phyloP scores from a whole-genome alignment of 148 eudicot species.

The Rhododendron griersonianum region DNA sequence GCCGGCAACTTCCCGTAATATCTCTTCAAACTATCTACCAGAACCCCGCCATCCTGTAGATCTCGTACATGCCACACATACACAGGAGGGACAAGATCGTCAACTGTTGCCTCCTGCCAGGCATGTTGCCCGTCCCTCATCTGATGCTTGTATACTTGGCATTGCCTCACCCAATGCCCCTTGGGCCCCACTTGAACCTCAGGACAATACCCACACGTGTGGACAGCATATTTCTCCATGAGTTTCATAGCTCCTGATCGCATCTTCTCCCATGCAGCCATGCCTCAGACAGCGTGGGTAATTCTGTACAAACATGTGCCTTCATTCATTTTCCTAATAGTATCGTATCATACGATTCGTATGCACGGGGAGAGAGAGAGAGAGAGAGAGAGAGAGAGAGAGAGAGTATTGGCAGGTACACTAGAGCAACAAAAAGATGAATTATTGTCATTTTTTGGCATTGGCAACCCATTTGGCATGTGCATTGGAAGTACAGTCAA shows the following conservation, averaged over 20 bases:
- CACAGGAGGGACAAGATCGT: conserved; percentile 31
- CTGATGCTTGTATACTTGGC: conserved; percentile 45
- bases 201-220: conserved; percentile 40
- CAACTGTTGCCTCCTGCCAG: conserved; percentile 48
- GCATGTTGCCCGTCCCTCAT: conserved; percentile 53
- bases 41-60: conserved; percentile 3
- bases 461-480: neutral
- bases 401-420: neutral
- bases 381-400: too few relatives aligned
- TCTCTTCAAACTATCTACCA: conserved; percentile 31
- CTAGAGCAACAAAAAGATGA: neutral
- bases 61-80: conserved; percentile 29
- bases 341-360: too few relatives aligned
- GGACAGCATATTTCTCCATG: conserved; percentile 35
- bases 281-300: conserved; percentile 23
- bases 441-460: neutral
- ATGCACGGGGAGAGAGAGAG: neutral
- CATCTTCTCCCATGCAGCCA: conserved; percentile 34
- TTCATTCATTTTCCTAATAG: neutral
- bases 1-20: conserved; percentile 43
- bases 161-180: conserved; percentile 45
- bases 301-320: neutral
- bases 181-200: conserved; percentile 49
- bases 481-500: neutral
- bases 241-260: conserved; percentile 26